Evolutionary conservation across 148 eudicot genomes (phyloP), one percentile per base, ranked within the genome.

Genomic region (Agrostemma githago): DNA sequence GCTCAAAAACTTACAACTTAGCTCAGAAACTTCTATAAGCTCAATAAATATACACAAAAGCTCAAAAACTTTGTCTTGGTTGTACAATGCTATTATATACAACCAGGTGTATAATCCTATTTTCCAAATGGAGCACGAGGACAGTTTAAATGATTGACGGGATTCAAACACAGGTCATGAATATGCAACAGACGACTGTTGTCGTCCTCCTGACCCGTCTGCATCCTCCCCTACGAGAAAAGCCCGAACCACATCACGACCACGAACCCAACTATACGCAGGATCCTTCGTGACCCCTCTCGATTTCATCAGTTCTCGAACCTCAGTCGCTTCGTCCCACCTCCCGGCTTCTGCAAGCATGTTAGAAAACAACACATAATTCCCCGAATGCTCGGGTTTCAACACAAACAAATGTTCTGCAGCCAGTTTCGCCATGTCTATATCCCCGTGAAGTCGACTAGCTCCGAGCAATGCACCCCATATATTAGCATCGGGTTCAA

Each of bases 391-490:
- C 60, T 88, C 90, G 5, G 92, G 88, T 76, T 82, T 85, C 37
- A 89, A 74, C 83, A 77, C 81, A 57, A 89, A 84, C 10, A 89
- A 79, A 78, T 85, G 86, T 82, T 88, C 89, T 41, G 86, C 85
- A 48, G 96, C 92, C 88, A 82, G 84, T 75, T 72, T 72, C 8
- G 89, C 96, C 70, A 89, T 14, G 72, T 91, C 97, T 67, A 86
- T 78, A 73, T 89, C 74, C 76, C 93, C 91, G 71, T 89, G 86
- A 56, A 86, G 51, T 8, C 93, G 78, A 68, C 88, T 83, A 41
- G 90, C 91, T 74, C 97, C 93, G 12, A 91, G 85, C 64, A 91
- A 77, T 41, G 93, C 85, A 5, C 89, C 93, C 92, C 97, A 89
- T 15, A 89, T 82, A 77, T 84, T 79, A 5, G 86, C 79, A 80